These are phyloP conservation scores for Clathrospora elynae DNA, from an alignment of 2,329 filamentous ascomycete genomes.

Conservation along the genomic window DNA sequence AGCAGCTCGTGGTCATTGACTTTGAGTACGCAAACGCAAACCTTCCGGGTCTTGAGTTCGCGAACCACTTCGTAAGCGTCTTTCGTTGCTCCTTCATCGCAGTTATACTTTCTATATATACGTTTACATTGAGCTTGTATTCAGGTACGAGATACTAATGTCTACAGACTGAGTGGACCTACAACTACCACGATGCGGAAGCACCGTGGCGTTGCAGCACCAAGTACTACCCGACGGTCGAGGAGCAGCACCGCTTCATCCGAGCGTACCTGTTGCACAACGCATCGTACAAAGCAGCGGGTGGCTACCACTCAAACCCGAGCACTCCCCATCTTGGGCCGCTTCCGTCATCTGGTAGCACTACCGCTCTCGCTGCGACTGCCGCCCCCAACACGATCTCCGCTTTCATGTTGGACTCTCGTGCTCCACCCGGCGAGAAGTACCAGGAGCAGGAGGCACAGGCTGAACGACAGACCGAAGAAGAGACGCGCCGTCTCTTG, in stretches of 20 bases:
- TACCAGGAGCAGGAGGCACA: conserved; percentile 55
- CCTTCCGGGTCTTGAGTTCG: conserved; percentile 84
- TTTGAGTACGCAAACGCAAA: conserved; percentile 97
- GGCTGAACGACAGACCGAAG: conserved; percentile 64
- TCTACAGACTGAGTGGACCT: conserved; percentile 82
- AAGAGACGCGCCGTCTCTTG: conserved; percentile 71
- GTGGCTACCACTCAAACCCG: conserved; percentile 58
- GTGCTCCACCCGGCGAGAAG: conserved; percentile 43
- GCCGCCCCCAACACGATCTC: conserved; percentile 51
- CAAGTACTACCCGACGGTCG: conserved; percentile 72
- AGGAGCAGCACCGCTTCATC: conserved; percentile 85
- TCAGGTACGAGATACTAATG: conserved; percentile 5
- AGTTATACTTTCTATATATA: neutral
- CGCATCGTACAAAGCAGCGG: conserved; percentile 65
- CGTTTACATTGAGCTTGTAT: neutral
- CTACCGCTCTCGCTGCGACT: conserved; percentile 41
- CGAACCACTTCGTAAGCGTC: conserved; percentile 82
- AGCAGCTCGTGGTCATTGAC: conserved; percentile 95
- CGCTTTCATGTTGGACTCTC: conserved; percentile 77
- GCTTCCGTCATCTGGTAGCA: conserved; percentile 41
- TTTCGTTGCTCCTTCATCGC: conserved; percentile 10
- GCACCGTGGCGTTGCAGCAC: conserved; percentile 71
- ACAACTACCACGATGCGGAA: conserved; percentile 85
- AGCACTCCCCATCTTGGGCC: conserved; percentile 39
- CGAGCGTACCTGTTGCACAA: conserved; percentile 84